Evolutionary conservation across 768 basidiomycete species (phyloP).

Genomic region (Macrocybe gigantea): DNA sequence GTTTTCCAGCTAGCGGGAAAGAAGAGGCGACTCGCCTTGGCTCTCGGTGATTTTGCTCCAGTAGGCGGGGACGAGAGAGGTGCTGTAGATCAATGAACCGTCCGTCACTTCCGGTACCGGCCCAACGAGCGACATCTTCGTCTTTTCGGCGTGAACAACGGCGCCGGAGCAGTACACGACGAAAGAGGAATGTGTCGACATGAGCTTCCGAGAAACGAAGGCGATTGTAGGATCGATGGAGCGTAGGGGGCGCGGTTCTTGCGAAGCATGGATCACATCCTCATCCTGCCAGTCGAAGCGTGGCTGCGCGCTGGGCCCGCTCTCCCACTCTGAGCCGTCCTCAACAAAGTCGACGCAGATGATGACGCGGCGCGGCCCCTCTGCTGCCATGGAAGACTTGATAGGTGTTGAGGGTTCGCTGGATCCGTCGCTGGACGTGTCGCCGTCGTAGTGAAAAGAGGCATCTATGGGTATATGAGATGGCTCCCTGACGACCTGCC

Average conservation of each 20-base stretch:
- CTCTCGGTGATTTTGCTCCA: conserved; percentile 57
- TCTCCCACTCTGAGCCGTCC: conserved; percentile 10
- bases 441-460: conserved; percentile 24
- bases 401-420: conserved; percentile 33
- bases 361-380: conserved; percentile 25
- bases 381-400: conserved; percentile 25
- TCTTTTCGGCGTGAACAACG: conserved; percentile 47
- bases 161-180: conserved; percentile 44
- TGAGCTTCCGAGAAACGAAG: conserved; percentile 42
- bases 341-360: conserved; percentile 45
- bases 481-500: conserved; percentile 9
- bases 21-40: conserved; percentile 35
- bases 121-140: conserved; percentile 25
- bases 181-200: conserved; percentile 50
- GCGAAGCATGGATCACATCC: conserved; percentile 29
- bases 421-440: conserved; percentile 34
- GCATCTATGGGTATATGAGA: conserved; percentile 11
- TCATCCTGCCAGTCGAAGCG: conserved; percentile 5
- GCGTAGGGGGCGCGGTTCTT: conserved; percentile 45
- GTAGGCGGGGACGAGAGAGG: conserved; percentile 54
- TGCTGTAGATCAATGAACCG: conserved; percentile 47
- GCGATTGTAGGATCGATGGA: conserved; percentile 66
- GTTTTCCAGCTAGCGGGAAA: conserved; percentile 1
- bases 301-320: conserved; percentile 1
- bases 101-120: conserved; percentile 18